These are phyloP conservation scores for Fusarium piperis DNA, from an alignment of 2,329 filamentous ascomycete species.

Conservation along the genomic window DNA sequence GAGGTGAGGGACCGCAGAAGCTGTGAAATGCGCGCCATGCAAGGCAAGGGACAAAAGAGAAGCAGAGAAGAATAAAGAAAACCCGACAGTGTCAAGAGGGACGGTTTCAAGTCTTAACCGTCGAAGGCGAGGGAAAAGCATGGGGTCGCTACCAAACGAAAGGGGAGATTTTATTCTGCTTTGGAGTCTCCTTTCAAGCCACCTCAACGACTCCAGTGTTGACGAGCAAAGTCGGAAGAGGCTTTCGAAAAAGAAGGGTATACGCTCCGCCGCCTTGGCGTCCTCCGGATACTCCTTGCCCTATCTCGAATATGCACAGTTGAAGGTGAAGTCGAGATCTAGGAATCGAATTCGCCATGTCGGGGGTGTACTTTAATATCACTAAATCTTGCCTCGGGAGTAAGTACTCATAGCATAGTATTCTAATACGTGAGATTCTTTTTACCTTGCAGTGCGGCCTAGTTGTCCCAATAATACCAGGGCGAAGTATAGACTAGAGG, in stretches of 20 bases:
- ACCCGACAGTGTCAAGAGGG: neutral
- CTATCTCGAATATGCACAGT: too few relatives aligned
- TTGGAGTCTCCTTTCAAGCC: neutral
- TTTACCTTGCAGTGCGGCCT: too few relatives aligned
- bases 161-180: neutral
- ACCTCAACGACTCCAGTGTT: constrained; percentile 16
- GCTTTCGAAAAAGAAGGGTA: neutral
- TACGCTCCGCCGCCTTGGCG: neutral
- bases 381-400: too few relatives aligned
- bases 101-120: neutral
- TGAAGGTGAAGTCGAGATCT: too few relatives aligned
- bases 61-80: neutral
- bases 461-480: too few relatives aligned
- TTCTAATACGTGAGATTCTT: too few relatives aligned
- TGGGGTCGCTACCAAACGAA: neutral
- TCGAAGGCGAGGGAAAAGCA: constrained; percentile 7
- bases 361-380: too few relatives aligned
- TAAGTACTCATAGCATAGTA: too few relatives aligned
- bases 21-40: fast-evolving
- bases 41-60: neutral
- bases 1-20: too few relatives aligned
- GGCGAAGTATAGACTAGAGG: too few relatives aligned
- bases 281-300: too few relatives aligned
- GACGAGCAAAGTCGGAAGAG: constrained; percentile 11
- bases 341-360: too few relatives aligned